These are phyloP conservation scores for Aspergillus bombycis DNA, from an alignment of 2,329 filamentous ascomycete genomes.

Conservation along the genomic window DNA sequence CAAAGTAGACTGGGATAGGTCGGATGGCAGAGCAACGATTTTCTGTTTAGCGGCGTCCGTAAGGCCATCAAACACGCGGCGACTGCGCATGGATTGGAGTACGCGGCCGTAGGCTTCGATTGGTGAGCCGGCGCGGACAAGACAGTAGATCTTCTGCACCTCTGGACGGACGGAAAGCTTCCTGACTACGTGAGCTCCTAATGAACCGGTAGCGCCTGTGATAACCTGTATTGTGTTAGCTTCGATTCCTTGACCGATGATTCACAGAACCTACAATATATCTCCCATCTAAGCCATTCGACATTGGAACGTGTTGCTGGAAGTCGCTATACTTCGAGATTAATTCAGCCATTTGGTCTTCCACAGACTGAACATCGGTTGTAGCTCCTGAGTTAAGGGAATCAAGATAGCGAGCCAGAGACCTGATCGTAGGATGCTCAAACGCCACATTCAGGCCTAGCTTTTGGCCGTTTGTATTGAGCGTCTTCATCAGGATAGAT, in stretches of 20 bases:
- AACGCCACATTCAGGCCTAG: conserved; percentile 63
- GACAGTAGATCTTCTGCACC: conserved; percentile 57
- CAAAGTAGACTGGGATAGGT: conserved; percentile 52
- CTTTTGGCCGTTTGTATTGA: conserved; percentile 53
- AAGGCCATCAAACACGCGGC: conserved; percentile 36
- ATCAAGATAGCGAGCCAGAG: conserved; percentile 50
- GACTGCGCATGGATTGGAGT: conserved; percentile 44
- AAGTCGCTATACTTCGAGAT: conserved; percentile 50
- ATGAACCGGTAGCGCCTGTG: conserved; percentile 68
- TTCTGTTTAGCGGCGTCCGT: conserved; percentile 33
- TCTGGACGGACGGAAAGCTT: conserved; percentile 40
- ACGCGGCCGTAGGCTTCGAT: conserved; percentile 51
- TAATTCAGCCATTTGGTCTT: conserved; percentile 51
- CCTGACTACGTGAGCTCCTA: conserved; percentile 63
- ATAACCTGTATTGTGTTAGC: conserved; percentile 43
- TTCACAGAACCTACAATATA: conserved; percentile 26
- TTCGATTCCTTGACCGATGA: not conserved
- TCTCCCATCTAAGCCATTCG: conserved; percentile 22
- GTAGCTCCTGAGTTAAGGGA: conserved; percentile 42
- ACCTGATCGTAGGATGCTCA: conserved; percentile 56
- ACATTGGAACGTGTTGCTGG: conserved; percentile 27
- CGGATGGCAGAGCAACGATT: conserved; percentile 52
- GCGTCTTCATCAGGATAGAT: conserved; percentile 51
- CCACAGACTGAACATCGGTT: conserved; percentile 35
- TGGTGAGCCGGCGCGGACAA: conserved; percentile 54